Conservation (phyloP, 2,329 filamentous ascomycete genomes). For the Rhinocladiella similis region DNA sequence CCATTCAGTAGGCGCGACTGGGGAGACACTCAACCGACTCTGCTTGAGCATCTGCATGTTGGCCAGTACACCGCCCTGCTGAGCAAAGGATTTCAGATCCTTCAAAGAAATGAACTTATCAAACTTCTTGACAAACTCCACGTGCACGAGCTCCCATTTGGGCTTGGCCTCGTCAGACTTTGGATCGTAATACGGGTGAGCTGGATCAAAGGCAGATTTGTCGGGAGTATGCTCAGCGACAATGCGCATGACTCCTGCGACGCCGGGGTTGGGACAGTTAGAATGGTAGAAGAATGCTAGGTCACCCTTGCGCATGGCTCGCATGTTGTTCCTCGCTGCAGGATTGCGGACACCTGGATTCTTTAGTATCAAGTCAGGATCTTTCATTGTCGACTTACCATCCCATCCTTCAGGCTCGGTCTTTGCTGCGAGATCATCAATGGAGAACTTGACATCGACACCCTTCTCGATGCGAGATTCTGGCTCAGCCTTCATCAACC, state of each 20-base stretch:
- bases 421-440: slow-evolving; percentile 78
- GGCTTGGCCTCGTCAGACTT: slow-evolving; percentile 69
- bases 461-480: slow-evolving; percentile 84
- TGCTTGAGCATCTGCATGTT: slow-evolving; percentile 83
- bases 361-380: not conserved
- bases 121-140: slow-evolving; percentile 84
- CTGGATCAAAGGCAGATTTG: slow-evolving; percentile 69
- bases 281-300: slow-evolving; percentile 97
- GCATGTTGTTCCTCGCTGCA: slow-evolving; percentile 80
- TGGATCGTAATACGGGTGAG: slow-evolving; percentile 79
- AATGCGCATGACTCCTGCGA: slow-evolving; percentile 86
- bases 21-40: slow-evolving; percentile 73
- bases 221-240: slow-evolving; percentile 82
- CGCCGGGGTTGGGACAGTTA: slow-evolving; percentile 84
- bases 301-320: slow-evolving; percentile 87
- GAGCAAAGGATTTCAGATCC: slow-evolving; percentile 67
- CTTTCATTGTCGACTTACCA: slow-evolving; percentile 52
- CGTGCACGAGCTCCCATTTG: slow-evolving; percentile 87
- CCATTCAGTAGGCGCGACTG: slow-evolving; percentile 50
- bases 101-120: slow-evolving; percentile 67
- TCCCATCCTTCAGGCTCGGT: slow-evolving; percentile 86
- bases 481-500: slow-evolving; percentile 87
- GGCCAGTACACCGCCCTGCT: slow-evolving; percentile 58
- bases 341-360: slow-evolving; percentile 25
- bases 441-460: slow-evolving; percentile 87